Conservation (phyloP, 78 protist species). For the Bodo saltans region DNA sequence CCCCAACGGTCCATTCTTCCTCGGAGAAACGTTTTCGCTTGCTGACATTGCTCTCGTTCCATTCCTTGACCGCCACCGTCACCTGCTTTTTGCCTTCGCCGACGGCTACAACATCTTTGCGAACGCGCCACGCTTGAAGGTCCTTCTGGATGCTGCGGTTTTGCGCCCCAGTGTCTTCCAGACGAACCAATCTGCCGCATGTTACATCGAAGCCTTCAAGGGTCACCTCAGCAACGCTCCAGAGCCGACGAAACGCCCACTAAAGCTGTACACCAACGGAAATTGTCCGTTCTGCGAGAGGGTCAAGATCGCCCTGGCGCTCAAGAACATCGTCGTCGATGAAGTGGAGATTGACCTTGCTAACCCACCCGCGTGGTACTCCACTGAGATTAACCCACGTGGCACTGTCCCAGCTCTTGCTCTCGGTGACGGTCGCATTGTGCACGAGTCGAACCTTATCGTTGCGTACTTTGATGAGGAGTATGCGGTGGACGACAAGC, state of each 20-base stretch:
- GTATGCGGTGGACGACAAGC: too few species aligned
- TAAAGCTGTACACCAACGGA: neutral
- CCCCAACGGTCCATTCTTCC: neutral
- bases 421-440: neutral
- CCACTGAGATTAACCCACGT: slow-evolving; percentile 7
- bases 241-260: neutral
- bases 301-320: neutral
- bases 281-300: neutral
- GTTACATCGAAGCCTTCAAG: neutral
- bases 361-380: neutral
- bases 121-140: neutral
- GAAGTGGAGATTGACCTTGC: neutral
- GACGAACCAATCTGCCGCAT: neutral
- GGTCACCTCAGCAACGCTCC: neutral
- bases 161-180: neutral
- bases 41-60: neutral
- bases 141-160: neutral
- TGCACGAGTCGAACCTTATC: neutral
- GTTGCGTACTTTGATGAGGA: neutral
- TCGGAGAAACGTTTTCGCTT: neutral
- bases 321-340: neutral
- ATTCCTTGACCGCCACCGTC: neutral
- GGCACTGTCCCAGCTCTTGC: neutral
- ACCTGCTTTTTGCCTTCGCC: neutral
- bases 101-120: neutral